phyloP scores from a whole-genome alignment of 139 green algal species.

The Chlamydomonas sphaeroides region DNA sequence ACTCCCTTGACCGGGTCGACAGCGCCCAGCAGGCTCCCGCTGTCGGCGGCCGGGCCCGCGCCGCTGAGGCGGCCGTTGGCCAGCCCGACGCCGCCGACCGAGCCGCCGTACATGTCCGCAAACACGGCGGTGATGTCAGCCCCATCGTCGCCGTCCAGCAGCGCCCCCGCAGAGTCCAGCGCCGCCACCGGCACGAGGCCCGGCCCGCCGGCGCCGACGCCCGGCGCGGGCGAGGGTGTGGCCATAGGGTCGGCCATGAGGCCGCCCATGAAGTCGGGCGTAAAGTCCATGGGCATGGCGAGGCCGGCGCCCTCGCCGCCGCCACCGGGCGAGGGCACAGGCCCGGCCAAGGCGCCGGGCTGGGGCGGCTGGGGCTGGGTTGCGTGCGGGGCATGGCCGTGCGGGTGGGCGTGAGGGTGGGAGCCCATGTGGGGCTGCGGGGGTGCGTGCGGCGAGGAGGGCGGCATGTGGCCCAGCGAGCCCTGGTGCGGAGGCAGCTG shows the following conservation, averaged over 20 bases:
- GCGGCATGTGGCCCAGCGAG: background rate
- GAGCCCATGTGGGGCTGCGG: too few species aligned
- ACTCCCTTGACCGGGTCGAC: background rate
- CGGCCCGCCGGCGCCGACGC: background rate
- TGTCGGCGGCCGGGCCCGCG: background rate
- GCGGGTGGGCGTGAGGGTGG: too few species aligned
- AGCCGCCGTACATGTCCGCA: conserved; percentile 5
- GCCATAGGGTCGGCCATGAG: too few species aligned
- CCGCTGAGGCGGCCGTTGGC: background rate
- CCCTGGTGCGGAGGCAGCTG: background rate
- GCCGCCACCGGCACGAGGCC: background rate
- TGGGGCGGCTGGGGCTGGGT: too few species aligned
- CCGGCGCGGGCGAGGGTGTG: background rate
- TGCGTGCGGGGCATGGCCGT: too few species aligned
- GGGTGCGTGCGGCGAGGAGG: too few species aligned
- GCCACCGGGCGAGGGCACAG: too few species aligned
- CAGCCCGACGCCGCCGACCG: background rate
- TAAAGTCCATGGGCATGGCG: too few species aligned
- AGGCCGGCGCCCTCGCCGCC: too few species aligned
- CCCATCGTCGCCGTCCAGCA: background rate
- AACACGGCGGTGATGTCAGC: conserved; percentile 20
- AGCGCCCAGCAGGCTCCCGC: background rate
- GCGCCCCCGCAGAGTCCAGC: background rate
- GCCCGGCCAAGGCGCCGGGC: too few species aligned
- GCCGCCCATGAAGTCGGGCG: too few species aligned